Evolutionary conservation across 2,329 filamentous ascomycete genomes (phyloP).

Genomic region (Lojkania enalia): DNA sequence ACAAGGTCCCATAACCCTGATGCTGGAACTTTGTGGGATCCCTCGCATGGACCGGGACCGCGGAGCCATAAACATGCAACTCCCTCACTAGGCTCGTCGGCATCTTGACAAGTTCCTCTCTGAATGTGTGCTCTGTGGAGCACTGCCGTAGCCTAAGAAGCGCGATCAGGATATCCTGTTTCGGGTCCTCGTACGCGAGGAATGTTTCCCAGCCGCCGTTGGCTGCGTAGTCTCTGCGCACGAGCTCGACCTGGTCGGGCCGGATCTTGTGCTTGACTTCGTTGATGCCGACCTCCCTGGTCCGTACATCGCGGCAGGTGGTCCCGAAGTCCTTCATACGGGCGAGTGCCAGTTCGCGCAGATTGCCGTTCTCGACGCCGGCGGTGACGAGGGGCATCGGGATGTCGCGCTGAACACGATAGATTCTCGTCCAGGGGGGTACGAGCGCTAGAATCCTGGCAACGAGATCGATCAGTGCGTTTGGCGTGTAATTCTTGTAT

Average conservation of each 20-base stretch:
- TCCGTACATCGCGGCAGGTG: conserved; percentile 92
- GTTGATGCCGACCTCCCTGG: conserved; percentile 95
- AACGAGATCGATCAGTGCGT: conserved; percentile 92
- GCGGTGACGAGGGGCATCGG: conserved; percentile 99
- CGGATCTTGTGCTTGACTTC: conserved; percentile 99
- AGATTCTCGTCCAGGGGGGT: conserved; percentile 97
- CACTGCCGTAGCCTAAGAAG: conserved; percentile 88
- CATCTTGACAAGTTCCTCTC: conserved; percentile 81
- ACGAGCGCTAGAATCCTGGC: conserved; percentile 94
- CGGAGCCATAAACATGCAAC: conserved; percentile 94
- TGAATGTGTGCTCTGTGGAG: conserved; percentile 86
- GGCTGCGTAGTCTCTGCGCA: conserved; percentile 89
- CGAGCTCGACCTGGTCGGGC: conserved; percentile 92
- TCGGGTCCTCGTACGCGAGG: conserved; percentile 95
- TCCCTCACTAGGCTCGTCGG: conserved; percentile 91
- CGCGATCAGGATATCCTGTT: conserved; percentile 96
- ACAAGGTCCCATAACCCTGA: conserved; percentile 89
- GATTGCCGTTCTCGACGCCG: conserved; percentile 95
- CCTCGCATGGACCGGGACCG: conserved; percentile 93
- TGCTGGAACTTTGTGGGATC: conserved; percentile 98
- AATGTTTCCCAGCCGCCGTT: conserved; percentile 99
- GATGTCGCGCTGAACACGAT: conserved; percentile 96
- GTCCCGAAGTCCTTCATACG: conserved; percentile 99
- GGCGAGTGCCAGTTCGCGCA: conserved; percentile 90
- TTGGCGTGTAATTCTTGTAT: conserved; percentile 98